Evolutionary conservation across 1,139 yeast species (phyloP), one percentile per base, ranked within the genome.

Genomic region (Diutina pseudorugosa): DNA sequence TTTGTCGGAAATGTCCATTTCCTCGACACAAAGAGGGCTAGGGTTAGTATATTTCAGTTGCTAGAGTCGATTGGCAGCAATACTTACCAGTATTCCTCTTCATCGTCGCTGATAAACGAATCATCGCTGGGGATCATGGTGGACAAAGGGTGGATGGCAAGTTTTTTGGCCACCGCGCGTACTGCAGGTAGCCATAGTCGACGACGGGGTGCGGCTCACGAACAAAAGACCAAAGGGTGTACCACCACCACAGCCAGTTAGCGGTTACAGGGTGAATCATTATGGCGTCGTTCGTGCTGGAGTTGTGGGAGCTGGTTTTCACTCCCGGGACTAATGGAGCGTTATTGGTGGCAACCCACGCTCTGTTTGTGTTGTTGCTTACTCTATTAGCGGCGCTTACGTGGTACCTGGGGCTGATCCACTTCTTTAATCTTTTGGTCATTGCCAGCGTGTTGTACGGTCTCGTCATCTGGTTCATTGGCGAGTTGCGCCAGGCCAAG

Each of bases 281-380:
- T 2, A 45, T 45, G 49, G 30, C 49, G 67, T 58, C 71, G 36
- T 83, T 86, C 64, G 60, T 86, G 45, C 75, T 69, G 23, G 95
- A 85, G 41, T 75, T 93, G 51, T 91, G 98, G 97, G 83, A 85
- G 56, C 85, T 96, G 7, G 79, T 93, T 33, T 85, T 91, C 66
- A 85, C 91, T n/a, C 98, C 98, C 1, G 98, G 98, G 1, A 81
- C 95, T 0, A 79, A 93, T 0, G 97, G 97, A 0, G 90, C 95
- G 0, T 75, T 93, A 52, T 73, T 90, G 18, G 74, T 77, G 47
- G 97, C 98, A 9, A 86, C 94, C 0, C 94, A 87, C 61, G 72
- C 68, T 1, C 81, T 93, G 1, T 87, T 87, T 61, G 70, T 73
- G 1, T 70, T 81, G 11, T 70, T 87, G 54, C 69, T 74, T 9